Evolutionary conservation across 768 basidiomycete genomes (phyloP).

Genomic region (Rhodosporidiobolus sp.): DNA sequence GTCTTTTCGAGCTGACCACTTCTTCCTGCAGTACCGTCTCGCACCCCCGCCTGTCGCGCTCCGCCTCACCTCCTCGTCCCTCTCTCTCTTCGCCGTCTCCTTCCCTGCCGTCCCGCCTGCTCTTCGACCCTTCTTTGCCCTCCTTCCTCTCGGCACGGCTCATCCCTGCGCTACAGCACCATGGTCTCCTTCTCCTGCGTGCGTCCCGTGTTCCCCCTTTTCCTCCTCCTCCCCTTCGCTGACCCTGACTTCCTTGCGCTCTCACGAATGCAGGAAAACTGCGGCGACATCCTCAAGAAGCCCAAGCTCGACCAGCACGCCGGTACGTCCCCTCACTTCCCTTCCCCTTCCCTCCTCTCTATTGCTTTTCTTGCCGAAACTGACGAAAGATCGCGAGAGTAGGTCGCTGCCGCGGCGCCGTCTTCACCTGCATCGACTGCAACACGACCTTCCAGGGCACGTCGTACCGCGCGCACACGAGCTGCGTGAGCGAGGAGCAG

Average conservation of each 20-base stretch:
- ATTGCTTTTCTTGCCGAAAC: too few relatives aligned
- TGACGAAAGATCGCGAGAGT: too few relatives aligned
- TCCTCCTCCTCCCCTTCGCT: neutral
- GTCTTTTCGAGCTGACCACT: too few relatives aligned
- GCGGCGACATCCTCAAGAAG: constrained; percentile 32
- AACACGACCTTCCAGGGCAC: constrained; percentile 37
- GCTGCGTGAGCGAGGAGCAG: constrained; percentile 36
- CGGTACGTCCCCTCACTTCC: neutral
- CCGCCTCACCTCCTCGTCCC: too few relatives aligned
- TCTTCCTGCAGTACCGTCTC: too few relatives aligned
- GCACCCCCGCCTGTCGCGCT: too few relatives aligned
- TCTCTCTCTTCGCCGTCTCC: neutral
- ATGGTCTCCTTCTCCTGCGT: constrained; percentile 26
- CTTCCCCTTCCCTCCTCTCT: too few relatives aligned
- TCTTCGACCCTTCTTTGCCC: too few relatives aligned
- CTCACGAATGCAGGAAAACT: neutral
- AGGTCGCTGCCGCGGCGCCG: constrained; percentile 25
- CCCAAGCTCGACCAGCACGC: constrained; percentile 37
- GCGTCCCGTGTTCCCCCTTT: neutral
- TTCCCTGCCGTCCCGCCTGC: neutral
- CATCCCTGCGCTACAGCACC: neutral
- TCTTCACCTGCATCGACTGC: constrained; percentile 41
- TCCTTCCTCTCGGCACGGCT: neutral
- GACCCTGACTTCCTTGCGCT: too few relatives aligned
- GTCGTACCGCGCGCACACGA: constrained; percentile 34